Base-by-base conservation (phyloP, 805 yeast species). In the Barnettozyma pratensis region DNA sequence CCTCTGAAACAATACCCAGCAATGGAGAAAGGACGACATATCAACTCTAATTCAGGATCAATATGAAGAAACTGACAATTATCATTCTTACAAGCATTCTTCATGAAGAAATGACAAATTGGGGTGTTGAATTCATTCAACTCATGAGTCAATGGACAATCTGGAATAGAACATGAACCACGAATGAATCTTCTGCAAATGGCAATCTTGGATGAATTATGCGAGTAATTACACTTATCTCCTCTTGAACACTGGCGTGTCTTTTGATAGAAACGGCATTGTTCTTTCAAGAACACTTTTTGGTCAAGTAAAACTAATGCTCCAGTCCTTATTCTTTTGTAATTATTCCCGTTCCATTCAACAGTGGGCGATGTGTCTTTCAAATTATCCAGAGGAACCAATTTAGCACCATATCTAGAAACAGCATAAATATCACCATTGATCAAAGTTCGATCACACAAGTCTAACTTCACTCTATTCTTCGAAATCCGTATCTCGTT, bases 1-100 rank as follows among this genome's bases (percentile, higher is more conserved):
- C 94, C 96, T 27, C 77, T 63, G 31, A 69, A 75, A 63, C 95
- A 87, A 67, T 77, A 85, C 1, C 91, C 90, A 14, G 78, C 77
- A 34, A 81, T 56, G 5, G 91, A 76, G 68, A 87, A 87, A 30
- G 76, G 80, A 26, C 87, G 70, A 59, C 96, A 87, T 0, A 79
- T 69, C 4, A 80, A 65, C 30, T 69, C 73, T 41, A 62, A 56
- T 29, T 54, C 63, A 37, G 72, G 78, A 45, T 57, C 57, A 68
- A 71, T 75, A 64, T 75, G 87, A 34, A 71, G 67, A 56, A 61
- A 88, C 56, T 64, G 68, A 63, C 87, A 81, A 35, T 71, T 63
- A 4, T 59, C 56, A 50, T 79, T 79, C 1, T 69, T 64, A 59
- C 87, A 81, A 11, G 62, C 50, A 1, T 77, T 79, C 5, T 57